phyloP scores from a whole-genome alignment of 345 rosid species.

The Cochlearia excelsa region DNA sequence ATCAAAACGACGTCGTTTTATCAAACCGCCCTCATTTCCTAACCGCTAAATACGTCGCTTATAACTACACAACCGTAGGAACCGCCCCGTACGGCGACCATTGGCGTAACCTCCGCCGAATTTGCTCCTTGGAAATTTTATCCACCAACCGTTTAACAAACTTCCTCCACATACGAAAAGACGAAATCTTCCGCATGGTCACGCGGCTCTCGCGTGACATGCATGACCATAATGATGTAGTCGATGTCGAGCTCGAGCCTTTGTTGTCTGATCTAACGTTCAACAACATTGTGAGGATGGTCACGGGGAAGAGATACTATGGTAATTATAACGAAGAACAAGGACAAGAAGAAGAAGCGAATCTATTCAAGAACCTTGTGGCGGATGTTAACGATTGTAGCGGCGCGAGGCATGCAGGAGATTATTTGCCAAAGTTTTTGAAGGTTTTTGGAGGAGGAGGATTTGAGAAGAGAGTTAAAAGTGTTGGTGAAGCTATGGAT shows the following conservation, averaged over 20 bases:
- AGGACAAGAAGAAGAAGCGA: conserved; percentile 40
- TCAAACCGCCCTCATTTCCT: conserved; percentile 47
- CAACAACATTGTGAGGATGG: conserved; percentile 46
- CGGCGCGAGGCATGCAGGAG: conserved; percentile 32
- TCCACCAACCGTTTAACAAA: conserved; percentile 45
- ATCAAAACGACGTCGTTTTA: conserved; percentile 45
- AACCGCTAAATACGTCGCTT: conserved; percentile 42
- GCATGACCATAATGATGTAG: conserved; percentile 27
- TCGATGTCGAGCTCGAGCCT: conserved; percentile 27
- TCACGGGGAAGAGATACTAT: conserved; percentile 47
- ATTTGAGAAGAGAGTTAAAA: conserved; percentile 22
- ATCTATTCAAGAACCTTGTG: conserved; percentile 41
- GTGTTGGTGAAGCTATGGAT: conserved; percentile 28
- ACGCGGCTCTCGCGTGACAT: conserved; percentile 31
- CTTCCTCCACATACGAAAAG: conserved; percentile 35
- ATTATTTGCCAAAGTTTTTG: conserved; percentile 29
- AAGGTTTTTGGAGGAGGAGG: conserved; percentile 26
- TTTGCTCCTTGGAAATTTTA: conserved; percentile 45
- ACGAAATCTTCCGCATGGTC: conserved; percentile 45
- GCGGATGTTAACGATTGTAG: conserved; percentile 24
- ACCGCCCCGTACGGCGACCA: conserved; percentile 52
- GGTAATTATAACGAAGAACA: conserved; percentile 37
- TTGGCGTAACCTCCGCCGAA: conserved; percentile 65
- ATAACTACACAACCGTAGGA: conserved; percentile 34
- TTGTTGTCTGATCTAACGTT: conserved; percentile 32